Percentiles rank a stretch among this genome's conserved stretches.
phyloP scores from a whole-genome alignment of 352 stramenopile genomes.

The Pythium brachiatum region DNA sequence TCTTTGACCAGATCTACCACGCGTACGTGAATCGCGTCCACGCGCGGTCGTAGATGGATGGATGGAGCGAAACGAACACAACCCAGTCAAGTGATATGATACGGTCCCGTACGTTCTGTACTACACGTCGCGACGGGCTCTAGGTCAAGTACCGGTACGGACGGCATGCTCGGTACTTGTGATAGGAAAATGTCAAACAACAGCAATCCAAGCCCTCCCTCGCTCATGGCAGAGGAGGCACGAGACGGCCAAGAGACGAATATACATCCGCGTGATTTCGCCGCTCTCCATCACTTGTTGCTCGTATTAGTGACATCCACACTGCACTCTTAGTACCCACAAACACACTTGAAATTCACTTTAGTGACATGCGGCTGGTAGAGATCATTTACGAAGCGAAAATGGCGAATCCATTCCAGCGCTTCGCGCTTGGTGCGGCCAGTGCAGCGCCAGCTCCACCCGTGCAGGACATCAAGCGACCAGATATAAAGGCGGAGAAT shows the following conservation, averaged over 20 bases:
- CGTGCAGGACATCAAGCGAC: neutral
- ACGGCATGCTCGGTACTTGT: neutral
- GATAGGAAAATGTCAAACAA: neutral
- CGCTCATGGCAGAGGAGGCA: neutral
- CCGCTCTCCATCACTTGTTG: neutral
- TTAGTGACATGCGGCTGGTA: conserved; percentile 21
- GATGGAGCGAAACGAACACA: neutral
- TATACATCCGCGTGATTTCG: neutral
- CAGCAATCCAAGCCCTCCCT: neutral
- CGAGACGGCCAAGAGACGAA: neutral
- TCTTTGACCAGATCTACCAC: conserved; percentile 89
- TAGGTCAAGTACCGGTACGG: neutral
- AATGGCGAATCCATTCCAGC: conserved; percentile 55
- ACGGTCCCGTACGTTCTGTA: neutral
- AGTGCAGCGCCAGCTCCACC: neutral
- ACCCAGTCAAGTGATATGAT: neutral
- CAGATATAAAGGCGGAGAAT: neutral
- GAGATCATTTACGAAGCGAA: neutral
- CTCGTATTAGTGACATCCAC: neutral
- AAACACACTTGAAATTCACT: too few species aligned
- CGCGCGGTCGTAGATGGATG: conserved; percentile 21
- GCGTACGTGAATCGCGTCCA: conserved; percentile 73
- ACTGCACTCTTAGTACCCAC: too few species aligned
- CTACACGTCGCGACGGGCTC: neutral
- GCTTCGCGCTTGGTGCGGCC: conserved; percentile 47